A percentile compares a stretch with the other conserved stretches of the same genome.
Conservation (phyloP, 805 yeast genomes). For the Blastobotrys attinorum region DNA sequence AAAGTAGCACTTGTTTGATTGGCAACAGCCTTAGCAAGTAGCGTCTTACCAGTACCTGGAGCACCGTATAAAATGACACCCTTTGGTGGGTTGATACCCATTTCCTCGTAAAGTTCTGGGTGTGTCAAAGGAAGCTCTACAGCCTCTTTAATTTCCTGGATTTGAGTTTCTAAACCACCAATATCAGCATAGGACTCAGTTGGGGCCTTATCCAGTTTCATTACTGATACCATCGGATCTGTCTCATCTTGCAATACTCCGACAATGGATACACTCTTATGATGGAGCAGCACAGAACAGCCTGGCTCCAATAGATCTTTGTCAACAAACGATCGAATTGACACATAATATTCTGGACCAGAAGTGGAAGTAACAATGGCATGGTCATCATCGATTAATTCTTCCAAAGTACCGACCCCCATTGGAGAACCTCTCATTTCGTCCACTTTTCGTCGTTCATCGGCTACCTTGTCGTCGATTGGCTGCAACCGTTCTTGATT, state of each 20-base stretch:
- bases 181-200: constrained; percentile 94
- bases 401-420: constrained; percentile 94
- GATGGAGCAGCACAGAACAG: constrained; percentile 89
- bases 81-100: constrained; percentile 98
- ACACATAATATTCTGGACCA: constrained; percentile 95
- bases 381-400: constrained; percentile 96
- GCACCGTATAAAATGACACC: constrained; percentile 97
- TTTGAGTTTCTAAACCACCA: constrained; percentile 93
- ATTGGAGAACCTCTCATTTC: constrained; percentile 94
- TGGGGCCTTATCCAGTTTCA: constrained; percentile 97
- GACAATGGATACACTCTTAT: constrained; percentile 91
- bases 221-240: constrained; percentile 94
- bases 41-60: constrained; percentile 96
- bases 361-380: constrained; percentile 95
- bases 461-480: constrained; percentile 92
- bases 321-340: constrained; percentile 93
- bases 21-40: constrained; percentile 95
- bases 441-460: constrained; percentile 90
- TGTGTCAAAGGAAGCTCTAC: constrained; percentile 94
- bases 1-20: constrained; percentile 96
- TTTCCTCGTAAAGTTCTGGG: constrained; percentile 94
- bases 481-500: constrained; percentile 94
- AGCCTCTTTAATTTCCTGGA: constrained; percentile 95
- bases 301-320: constrained; percentile 95
- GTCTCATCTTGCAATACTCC: constrained; percentile 98